A percentile compares a stretch with the other conserved stretches of the same genome.
Evolutionary conservation across 768 basidiomycete genomes (phyloP).

Genomic region (Russula sp.): DNA sequence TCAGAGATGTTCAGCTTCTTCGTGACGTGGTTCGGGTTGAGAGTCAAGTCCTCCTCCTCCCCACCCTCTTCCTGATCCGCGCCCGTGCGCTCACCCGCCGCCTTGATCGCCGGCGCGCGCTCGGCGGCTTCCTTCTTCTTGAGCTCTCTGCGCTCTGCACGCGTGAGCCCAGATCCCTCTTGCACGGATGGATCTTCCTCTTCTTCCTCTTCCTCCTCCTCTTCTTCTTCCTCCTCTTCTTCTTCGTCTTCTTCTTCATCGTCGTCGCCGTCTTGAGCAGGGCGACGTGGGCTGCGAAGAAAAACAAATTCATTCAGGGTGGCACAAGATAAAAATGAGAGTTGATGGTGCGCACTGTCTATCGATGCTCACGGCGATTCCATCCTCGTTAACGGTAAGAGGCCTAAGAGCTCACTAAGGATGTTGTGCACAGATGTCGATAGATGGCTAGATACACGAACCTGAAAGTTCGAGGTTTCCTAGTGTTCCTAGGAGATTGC

Average conservation of each 20-base stretch:
- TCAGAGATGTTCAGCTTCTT: constrained; percentile 76
- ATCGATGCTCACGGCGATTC: constrained; percentile 25
- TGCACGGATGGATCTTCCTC: constrained; percentile 24
- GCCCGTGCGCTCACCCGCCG: constrained; percentile 2
- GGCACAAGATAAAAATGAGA: neutral
- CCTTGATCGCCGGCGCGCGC: constrained; percentile 42
- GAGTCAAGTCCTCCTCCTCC: constrained; percentile 57
- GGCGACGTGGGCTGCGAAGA: constrained; percentile 8
- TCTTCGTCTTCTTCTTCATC: constrained; percentile 34
- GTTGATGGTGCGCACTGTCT: constrained; percentile 12
- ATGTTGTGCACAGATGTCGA: constrained; percentile 5
- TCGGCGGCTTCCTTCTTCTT: constrained; percentile 63
- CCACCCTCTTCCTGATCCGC: constrained; percentile 28
- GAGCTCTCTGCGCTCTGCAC: constrained; percentile 66
- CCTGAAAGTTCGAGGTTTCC: constrained; percentile 37
- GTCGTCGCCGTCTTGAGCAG: constrained; percentile 26
- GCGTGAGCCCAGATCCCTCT: constrained; percentile 50
- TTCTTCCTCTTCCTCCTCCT: constrained; percentile 36
- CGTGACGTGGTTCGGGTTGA: constrained; percentile 68
- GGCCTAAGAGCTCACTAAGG: constrained; percentile 20
- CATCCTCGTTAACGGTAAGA: constrained; percentile 26
- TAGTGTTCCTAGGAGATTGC: constrained; percentile 40
- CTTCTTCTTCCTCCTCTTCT: constrained; percentile 39
- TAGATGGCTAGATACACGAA: constrained; percentile 2
- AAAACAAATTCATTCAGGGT: neutral